Percentiles rank a stretch among this genome's conserved stretches.
phyloP scores from a whole-genome alignment of 805 yeast species.

The Scheffersomyces lignosus region DNA sequence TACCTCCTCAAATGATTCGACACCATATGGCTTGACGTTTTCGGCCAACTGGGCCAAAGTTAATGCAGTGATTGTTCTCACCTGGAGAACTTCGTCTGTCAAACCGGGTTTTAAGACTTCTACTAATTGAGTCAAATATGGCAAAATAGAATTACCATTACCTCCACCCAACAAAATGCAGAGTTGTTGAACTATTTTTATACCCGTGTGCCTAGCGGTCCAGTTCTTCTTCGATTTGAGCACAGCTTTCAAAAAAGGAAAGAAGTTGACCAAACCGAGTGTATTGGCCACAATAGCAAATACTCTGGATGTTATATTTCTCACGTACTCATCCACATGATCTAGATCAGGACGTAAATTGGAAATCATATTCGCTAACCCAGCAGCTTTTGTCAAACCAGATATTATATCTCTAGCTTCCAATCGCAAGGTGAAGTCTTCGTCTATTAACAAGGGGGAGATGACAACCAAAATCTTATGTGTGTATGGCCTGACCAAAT shows the following conservation, averaged over 20 bases:
- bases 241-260: slow-evolving; percentile 84
- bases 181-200: slow-evolving; percentile 72
- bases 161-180: slow-evolving; percentile 59
- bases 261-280: slow-evolving; percentile 64
- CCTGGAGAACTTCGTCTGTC: slow-evolving; percentile 65
- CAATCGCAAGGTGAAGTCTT: slow-evolving; percentile 67
- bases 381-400: slow-evolving; percentile 76
- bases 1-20: slow-evolving; percentile 75
- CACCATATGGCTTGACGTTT: slow-evolving; percentile 83
- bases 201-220: slow-evolving; percentile 84
- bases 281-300: slow-evolving; percentile 84
- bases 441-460: slow-evolving; percentile 79
- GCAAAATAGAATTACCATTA: slow-evolving; percentile 53
- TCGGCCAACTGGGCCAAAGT: slow-evolving; percentile 78
- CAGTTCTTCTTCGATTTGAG: slow-evolving; percentile 73
- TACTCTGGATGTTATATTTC: slow-evolving; percentile 74
- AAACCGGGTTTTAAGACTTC: slow-evolving; percentile 59
- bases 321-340: slow-evolving; percentile 74
- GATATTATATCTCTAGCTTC: slow-evolving; percentile 82
- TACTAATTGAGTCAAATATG: slow-evolving; percentile 66
- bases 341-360: slow-evolving; percentile 81
- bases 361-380: slow-evolving; percentile 76
- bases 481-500: slow-evolving; percentile 66
- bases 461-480: slow-evolving; percentile 70
- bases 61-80: slow-evolving; percentile 68